Evolutionary conservation across 306 rosid species (phyloP).

Genomic region (Vigna hirtella): DNA sequence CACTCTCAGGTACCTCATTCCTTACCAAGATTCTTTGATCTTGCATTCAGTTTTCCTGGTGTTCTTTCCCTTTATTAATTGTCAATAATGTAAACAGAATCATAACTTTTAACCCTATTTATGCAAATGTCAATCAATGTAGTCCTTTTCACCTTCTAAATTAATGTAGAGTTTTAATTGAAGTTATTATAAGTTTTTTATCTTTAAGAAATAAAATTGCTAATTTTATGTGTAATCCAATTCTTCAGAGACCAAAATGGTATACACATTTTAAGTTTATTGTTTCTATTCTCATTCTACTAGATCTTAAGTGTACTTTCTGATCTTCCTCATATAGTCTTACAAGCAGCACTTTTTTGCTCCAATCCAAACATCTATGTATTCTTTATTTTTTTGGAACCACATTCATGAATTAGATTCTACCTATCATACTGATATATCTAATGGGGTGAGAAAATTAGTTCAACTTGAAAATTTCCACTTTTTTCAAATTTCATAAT

Average conservation of each 20-base stretch:
- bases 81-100: neutral
- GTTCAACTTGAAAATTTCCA: neutral
- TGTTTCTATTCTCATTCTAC: neutral
- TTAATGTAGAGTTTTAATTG: too few species aligned
- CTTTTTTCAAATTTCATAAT: neutral
- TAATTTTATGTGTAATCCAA: neutral
- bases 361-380: neutral
- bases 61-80: neutral
- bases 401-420: neutral
- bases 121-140: too few species aligned
- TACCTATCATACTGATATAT: too few species aligned
- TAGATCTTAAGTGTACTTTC: neutral
- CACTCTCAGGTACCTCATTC: neutral
- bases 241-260: neutral
- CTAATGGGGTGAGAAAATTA: too few species aligned
- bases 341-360: neutral
- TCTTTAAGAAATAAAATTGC: neutral
- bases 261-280: neutral
- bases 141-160: too few species aligned
- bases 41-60: neutral
- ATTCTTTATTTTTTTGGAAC: neutral
- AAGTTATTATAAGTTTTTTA: too few species aligned
- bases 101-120: too few species aligned
- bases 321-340: neutral
- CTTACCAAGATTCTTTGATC: neutral